Percentiles rank a stretch among this genome's conserved stretches.
Evolutionary conservation across 495 filamentous ascomycete species (phyloP).

Genomic region (Penicillium maclennaniae): DNA sequence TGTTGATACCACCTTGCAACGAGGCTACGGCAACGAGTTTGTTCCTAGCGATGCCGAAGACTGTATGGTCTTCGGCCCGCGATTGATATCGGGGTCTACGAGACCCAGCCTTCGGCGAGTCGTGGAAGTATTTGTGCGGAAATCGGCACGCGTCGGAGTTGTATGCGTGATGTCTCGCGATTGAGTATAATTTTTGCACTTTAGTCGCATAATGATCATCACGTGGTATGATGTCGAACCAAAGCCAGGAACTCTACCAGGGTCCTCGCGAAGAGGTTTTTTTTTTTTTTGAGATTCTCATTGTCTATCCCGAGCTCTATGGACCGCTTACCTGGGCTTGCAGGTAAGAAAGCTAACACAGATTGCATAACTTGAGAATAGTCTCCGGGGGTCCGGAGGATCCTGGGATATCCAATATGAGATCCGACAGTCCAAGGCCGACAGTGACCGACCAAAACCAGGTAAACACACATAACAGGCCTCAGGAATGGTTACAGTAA

Average conservation of each 20-base stretch:
- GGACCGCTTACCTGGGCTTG: not conserved
- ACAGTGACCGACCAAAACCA: not conserved
- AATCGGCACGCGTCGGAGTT: not conserved
- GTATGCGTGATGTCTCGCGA: not conserved
- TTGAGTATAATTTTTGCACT: not conserved
- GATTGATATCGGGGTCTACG: slow-evolving; percentile 3
- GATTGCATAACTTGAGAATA: not conserved
- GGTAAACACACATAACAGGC: slow-evolving; percentile 23
- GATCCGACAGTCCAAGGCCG: not conserved
- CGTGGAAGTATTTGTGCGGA: not conserved
- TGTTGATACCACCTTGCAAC: not conserved
- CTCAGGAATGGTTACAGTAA: slow-evolving; percentile 47
- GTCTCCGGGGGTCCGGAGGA: not conserved
- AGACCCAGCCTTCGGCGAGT: not conserved
- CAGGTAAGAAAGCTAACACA: not conserved
- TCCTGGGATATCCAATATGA: not conserved
- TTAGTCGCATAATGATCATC: not conserved
- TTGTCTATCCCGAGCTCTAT: not conserved
- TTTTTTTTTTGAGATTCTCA: not conserved
- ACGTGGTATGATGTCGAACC: not conserved
- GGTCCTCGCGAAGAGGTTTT: not conserved
- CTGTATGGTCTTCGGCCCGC: slow-evolving; percentile 4
- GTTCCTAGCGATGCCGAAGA: not conserved
- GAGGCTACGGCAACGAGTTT: not conserved
- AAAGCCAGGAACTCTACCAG: not conserved